These are phyloP conservation scores for Glomus cerebriforme DNA, from an alignment of 192 early-diverging fungal species.

Conservation along the genomic window DNA sequence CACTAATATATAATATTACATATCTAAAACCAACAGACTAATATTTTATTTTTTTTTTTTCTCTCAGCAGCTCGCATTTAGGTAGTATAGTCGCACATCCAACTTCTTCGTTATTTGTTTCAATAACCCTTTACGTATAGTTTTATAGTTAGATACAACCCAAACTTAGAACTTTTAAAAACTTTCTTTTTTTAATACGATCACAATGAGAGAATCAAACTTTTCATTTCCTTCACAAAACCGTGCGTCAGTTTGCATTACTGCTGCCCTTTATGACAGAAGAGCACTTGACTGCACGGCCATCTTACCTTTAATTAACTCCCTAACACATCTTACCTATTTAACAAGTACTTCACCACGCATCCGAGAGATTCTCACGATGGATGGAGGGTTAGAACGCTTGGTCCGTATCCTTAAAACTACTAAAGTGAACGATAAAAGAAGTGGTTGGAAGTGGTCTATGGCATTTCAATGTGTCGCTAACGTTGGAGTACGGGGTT, in stretches of 20 bases:
- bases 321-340: slow-evolving; percentile 85
- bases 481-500: slow-evolving; percentile 85
- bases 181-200: neutral
- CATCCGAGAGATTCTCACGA: slow-evolving; percentile 77
- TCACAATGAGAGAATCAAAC: slow-evolving; percentile 78
- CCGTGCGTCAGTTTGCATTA: slow-evolving; percentile 78
- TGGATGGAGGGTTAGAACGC: slow-evolving; percentile 88
- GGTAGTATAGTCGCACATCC: neutral
- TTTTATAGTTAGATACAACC: neutral
- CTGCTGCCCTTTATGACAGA: slow-evolving; percentile 85
- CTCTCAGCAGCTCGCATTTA: neutral
- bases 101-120: neutral
- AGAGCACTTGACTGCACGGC: slow-evolving; percentile 94
- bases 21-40: neutral
- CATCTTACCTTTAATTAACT: slow-evolving; percentile 82
- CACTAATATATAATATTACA: neutral
- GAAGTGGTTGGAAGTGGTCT: slow-evolving; percentile 80
- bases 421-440: slow-evolving; percentile 65
- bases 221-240: slow-evolving; percentile 77
- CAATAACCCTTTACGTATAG: neutral
- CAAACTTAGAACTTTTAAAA: neutral
- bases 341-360: slow-evolving; percentile 80
- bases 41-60: neutral
- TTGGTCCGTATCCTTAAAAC: slow-evolving; percentile 79
- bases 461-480: slow-evolving; percentile 83